These are phyloP conservation scores for Lentinula raphanica DNA, from an alignment of 768 basidiomycete genomes.

Conservation along the genomic window DNA sequence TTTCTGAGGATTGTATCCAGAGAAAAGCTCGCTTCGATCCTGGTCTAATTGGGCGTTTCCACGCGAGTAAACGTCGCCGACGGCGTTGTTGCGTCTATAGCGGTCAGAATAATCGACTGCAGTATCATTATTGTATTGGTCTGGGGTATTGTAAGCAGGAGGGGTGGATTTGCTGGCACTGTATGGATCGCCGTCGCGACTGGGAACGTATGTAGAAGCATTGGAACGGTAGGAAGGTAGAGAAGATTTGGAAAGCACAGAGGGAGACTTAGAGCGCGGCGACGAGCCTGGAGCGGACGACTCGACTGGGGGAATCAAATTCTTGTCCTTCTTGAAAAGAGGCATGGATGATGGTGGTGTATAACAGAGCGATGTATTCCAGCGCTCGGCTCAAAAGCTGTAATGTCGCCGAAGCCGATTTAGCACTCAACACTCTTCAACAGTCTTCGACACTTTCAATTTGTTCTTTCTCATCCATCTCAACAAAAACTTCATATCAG, in stretches of 20 bases:
- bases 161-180: neutral
- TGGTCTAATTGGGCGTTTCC: slow-evolving; percentile 34
- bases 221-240: slow-evolving; percentile 43
- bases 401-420: neutral
- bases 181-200: slow-evolving; percentile 47
- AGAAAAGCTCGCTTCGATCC: slow-evolving; percentile 49
- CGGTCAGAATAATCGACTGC: slow-evolving; percentile 17
- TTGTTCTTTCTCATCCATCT: too few relatives aligned
- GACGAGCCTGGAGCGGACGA: slow-evolving; percentile 22
- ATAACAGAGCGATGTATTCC: neutral
- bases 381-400: neutral
- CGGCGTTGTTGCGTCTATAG: slow-evolving; percentile 27
- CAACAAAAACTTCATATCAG: too few relatives aligned
- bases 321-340: slow-evolving; percentile 62
- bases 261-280: slow-evolving; percentile 21
- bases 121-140: neutral
- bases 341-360: slow-evolving; percentile 41
- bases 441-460: too few relatives aligned
- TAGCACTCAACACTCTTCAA: too few relatives aligned
- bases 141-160: neutral
- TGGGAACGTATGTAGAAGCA: slow-evolving; percentile 61
- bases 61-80: slow-evolving; percentile 40
- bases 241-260: slow-evolving; percentile 30
- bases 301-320: slow-evolving; percentile 63
- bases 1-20: slow-evolving; percentile 47